Percentiles rank a stretch among this genome's conserved stretches.
Conservation (phyloP, 768 basidiomycete genomes). For the Tulasnella sp. region DNA sequence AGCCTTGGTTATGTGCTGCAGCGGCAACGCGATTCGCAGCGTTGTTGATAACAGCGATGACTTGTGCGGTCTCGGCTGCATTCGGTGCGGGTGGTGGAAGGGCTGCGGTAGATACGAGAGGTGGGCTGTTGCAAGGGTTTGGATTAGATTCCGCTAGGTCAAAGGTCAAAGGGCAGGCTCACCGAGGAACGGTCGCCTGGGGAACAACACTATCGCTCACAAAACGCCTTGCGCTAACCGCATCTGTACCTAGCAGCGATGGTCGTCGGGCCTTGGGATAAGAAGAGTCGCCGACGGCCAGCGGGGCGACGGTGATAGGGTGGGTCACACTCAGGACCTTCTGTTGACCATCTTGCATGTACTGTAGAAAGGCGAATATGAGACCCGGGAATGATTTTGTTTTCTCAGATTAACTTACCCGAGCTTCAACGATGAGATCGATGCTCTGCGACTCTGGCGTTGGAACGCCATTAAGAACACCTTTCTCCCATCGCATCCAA, state of each 20-base stretch:
- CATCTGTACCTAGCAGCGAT: slow-evolving; percentile 38
- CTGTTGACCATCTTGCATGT: slow-evolving; percentile 69
- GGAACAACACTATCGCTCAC: slow-evolving; percentile 43
- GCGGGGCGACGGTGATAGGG: slow-evolving; percentile 67
- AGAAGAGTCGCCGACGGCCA: slow-evolving; percentile 45
- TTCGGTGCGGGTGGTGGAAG: slow-evolving; percentile 35
- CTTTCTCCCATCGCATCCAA: slow-evolving; percentile 87
- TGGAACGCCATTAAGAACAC: slow-evolving; percentile 76
- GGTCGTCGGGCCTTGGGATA: slow-evolving; percentile 40
- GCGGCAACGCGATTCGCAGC: slow-evolving; percentile 76
- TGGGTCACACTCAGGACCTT: slow-evolving; percentile 64
- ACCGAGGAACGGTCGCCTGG: slow-evolving; percentile 35
- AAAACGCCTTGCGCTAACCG: slow-evolving; percentile 44
- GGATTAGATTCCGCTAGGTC: background rate
- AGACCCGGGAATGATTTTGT: background rate
- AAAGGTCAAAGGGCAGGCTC: background rate
- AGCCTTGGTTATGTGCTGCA: slow-evolving; percentile 59
- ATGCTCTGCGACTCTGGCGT: slow-evolving; percentile 70
- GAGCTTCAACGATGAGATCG: slow-evolving; percentile 70
- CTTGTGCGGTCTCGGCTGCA: slow-evolving; percentile 53
- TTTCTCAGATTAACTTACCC: slow-evolving; percentile 47
- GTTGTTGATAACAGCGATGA: slow-evolving; percentile 70
- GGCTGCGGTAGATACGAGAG: slow-evolving; percentile 40
- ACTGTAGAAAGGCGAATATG: slow-evolving; percentile 43
- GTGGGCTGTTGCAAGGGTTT: background rate